These are phyloP conservation scores for Candida endomychidarum DNA, from an alignment of 805 yeast genomes.

Conservation along the genomic window DNA sequence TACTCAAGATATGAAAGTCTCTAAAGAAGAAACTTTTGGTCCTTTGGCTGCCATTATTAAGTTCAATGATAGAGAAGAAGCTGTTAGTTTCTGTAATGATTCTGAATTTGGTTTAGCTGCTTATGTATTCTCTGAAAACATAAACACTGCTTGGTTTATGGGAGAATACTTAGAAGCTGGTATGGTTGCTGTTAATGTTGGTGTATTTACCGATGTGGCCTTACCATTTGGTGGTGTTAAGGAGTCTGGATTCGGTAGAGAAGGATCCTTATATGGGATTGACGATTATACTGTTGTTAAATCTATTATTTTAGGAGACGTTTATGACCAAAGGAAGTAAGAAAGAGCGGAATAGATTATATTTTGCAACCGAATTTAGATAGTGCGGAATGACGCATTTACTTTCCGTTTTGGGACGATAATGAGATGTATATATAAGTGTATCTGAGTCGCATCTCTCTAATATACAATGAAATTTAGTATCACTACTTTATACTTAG, in stretches of 20 bases:
- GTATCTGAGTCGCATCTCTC: background rate
- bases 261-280: constrained; percentile 73
- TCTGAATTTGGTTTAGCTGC: constrained; percentile 59
- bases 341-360: background rate
- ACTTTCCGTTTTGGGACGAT: constrained; percentile 2
- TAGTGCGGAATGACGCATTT: background rate
- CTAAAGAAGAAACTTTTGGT: constrained; percentile 63
- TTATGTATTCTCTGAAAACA: constrained; percentile 54
- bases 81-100: constrained; percentile 52
- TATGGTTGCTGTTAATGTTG: constrained; percentile 63
- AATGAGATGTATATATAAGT: background rate
- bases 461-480: constrained; percentile 1
- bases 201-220: constrained; percentile 57
- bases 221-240: constrained; percentile 77
- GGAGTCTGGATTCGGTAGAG: constrained; percentile 79
- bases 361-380: too few relatives aligned
- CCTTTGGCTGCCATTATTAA: constrained; percentile 60
- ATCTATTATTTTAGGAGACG: constrained; percentile 50
- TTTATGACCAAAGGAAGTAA: constrained; percentile 18
- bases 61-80: constrained; percentile 56
- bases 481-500: background rate
- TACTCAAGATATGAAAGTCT: constrained; percentile 49
- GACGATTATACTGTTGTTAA: constrained; percentile 69
- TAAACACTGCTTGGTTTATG: constrained; percentile 50
- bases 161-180: constrained; percentile 62